Percentiles rank a stretch among this genome's conserved stretches.
These are phyloP conservation scores for Fusarium redolens DNA, from an alignment of 2,329 filamentous ascomycete genomes.

Conservation along the genomic window DNA sequence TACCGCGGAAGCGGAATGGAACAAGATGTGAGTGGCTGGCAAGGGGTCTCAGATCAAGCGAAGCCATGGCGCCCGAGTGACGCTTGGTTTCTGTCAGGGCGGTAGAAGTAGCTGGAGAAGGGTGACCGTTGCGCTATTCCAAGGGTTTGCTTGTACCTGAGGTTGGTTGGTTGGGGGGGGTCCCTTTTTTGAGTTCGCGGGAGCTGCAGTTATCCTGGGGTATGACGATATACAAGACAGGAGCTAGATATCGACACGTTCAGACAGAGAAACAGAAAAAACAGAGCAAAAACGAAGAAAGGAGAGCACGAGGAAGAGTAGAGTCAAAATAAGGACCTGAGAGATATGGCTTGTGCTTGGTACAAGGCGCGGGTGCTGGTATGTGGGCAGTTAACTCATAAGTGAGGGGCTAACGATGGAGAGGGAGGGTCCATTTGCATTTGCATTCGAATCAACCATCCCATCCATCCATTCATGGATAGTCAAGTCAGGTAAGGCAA, in stretches of 20 bases:
- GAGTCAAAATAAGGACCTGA: constrained; percentile 6
- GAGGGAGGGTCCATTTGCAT: constrained; percentile 28
- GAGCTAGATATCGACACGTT: constrained; percentile 11
- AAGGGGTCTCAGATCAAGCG: constrained; percentile 28
- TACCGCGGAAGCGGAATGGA: constrained; percentile 27
- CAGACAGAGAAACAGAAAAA: not conserved
- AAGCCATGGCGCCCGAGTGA: constrained; percentile 34
- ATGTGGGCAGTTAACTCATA: constrained; percentile 44
- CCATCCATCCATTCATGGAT: constrained; percentile 14
- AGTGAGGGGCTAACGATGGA: constrained; percentile 42
- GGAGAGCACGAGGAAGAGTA: not conserved
- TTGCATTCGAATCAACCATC: constrained; percentile 5
- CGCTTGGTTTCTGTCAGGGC: constrained; percentile 32
- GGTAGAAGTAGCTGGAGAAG: constrained; percentile 8
- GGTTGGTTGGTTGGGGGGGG: constrained; percentile 14
- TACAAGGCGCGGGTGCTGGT: constrained; percentile 29
- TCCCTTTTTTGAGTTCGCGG: constrained; percentile 16
- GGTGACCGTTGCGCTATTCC: constrained; percentile 21
- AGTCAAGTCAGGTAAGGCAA: not conserved
- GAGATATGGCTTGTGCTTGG: constrained; percentile 35
- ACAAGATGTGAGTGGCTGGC: constrained; percentile 37
- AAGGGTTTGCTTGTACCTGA: constrained; percentile 33
- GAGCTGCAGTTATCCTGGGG: constrained; percentile 15
- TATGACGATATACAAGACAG: constrained; percentile 21
- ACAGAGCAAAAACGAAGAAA: not conserved